Evolutionary conservation across 805 yeast species (phyloP).

Genomic region (Metschnikowia bowlesiae): DNA sequence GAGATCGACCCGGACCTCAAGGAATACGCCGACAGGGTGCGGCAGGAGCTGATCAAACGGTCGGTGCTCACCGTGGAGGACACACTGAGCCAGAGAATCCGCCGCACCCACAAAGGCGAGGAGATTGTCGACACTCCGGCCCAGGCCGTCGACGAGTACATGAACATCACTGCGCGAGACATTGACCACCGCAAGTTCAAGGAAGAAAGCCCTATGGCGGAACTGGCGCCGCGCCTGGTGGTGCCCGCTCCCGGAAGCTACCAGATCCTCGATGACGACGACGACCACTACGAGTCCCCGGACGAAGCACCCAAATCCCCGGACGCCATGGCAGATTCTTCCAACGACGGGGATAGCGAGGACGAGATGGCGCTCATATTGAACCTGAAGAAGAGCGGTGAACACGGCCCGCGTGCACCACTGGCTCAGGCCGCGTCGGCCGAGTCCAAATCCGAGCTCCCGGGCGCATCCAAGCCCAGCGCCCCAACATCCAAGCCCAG

Average conservation of each 20-base stretch:
- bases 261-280: conserved; percentile 24
- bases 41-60: conserved; percentile 62
- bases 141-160: conserved; percentile 22
- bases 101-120: conserved; percentile 86
- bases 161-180: conserved; percentile 28
- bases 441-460: no score
- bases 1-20: conserved; percentile 79
- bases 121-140: conserved; percentile 56
- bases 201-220: conserved; percentile 11
- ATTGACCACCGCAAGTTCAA: conserved; percentile 37
- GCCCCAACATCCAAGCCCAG: neutral
- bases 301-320: neutral
- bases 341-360: conserved; percentile 18
- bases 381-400: conserved; percentile 12
- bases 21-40: conserved; percentile 64
- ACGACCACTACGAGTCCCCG: conserved; percentile 2
- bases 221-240: neutral
- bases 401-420: neutral
- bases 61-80: conserved; percentile 59
- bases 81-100: conserved; percentile 52
- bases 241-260: conserved; percentile 3
- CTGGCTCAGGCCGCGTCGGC: no score
- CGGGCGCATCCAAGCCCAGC: neutral
- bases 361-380: conserved; percentile 33
- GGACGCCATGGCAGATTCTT: neutral